Percentiles rank a stretch among this genome's conserved stretches.
Conservation (phyloP, 2,329 filamentous ascomycete genomes). For the Colletotrichum caudatum region DNA sequence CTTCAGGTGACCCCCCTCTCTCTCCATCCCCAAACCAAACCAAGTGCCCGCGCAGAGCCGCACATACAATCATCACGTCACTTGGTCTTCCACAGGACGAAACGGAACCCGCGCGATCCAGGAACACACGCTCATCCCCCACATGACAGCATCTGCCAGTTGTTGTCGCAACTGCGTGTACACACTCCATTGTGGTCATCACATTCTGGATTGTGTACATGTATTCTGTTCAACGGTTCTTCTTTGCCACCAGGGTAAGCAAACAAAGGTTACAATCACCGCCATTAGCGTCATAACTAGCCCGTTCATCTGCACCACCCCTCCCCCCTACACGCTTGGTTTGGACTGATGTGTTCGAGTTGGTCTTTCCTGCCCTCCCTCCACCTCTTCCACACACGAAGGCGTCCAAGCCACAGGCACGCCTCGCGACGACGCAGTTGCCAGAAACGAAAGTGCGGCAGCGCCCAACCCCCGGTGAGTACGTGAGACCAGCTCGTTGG, state of each 20-base stretch:
- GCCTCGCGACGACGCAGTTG: background rate
- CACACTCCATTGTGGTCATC: background rate
- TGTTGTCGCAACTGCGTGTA: background rate
- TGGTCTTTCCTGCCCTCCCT: background rate
- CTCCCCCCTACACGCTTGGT: constrained; percentile 39
- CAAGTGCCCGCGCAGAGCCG: constrained; percentile 32
- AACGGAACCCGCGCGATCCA: background rate
- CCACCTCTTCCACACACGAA: background rate
- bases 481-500: background rate
- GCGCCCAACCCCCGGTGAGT: background rate
- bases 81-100: too few relatives aligned
- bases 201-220: background rate
- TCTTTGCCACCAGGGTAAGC: background rate
- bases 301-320: background rate
- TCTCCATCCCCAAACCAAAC: constrained; percentile 2
- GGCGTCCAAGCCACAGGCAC: constrained; percentile 22
- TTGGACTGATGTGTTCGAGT: constrained; percentile 38
- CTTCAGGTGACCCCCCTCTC: constrained; percentile 6
- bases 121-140: background rate
- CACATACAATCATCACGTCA: background rate
- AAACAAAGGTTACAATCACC: background rate
- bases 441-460: background rate
- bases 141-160: background rate
- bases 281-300: background rate
- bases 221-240: background rate